Conservation (phyloP, 2,329 filamentous ascomycete genomes). For the Ophiostoma sp. region DNA sequence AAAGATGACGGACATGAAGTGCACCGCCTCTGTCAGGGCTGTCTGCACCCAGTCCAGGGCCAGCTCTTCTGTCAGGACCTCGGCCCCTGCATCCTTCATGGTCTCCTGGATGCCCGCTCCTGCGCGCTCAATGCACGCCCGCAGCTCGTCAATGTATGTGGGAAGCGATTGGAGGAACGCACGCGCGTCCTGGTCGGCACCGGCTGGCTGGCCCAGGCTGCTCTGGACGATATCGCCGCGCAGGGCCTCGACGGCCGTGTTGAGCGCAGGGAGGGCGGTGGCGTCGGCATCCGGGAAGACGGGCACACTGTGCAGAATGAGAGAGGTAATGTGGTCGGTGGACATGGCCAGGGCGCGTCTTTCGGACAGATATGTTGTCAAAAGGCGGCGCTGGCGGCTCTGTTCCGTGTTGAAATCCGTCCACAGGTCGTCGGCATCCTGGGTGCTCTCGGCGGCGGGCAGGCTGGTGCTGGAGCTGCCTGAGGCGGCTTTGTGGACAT, state of each 20-base stretch:
- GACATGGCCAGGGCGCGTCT: constrained; percentile 67
- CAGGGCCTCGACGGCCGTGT: constrained; percentile 18
- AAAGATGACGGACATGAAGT: constrained; percentile 72
- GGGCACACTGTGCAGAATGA: constrained; percentile 46
- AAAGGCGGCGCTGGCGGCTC: constrained; percentile 65
- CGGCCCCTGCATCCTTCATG: constrained; percentile 51
- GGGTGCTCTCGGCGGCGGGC: constrained; percentile 35
- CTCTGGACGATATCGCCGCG: constrained; percentile 22
- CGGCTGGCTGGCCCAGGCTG: neutral
- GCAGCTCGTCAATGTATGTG: constrained; percentile 50
- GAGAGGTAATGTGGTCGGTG: constrained; percentile 55
- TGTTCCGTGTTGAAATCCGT: constrained; percentile 62
- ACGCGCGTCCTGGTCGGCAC: constrained; percentile 30
- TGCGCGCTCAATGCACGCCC: constrained; percentile 51
- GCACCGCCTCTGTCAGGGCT: constrained; percentile 68
- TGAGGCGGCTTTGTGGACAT: constrained; percentile 72
- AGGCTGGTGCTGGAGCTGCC: constrained; percentile 42
- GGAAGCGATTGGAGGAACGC: constrained; percentile 49
- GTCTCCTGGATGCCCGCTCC: constrained; percentile 51
- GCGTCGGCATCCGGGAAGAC: constrained; percentile 4
- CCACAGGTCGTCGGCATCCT: constrained; percentile 57
- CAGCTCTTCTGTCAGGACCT: constrained; percentile 52
- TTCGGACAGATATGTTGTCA: constrained; percentile 71
- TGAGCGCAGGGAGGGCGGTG: neutral
- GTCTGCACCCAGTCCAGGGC: constrained; percentile 62